Conservation (phyloP, 169 alveolate species). For the Cryptosporidium meleagridis region DNA sequence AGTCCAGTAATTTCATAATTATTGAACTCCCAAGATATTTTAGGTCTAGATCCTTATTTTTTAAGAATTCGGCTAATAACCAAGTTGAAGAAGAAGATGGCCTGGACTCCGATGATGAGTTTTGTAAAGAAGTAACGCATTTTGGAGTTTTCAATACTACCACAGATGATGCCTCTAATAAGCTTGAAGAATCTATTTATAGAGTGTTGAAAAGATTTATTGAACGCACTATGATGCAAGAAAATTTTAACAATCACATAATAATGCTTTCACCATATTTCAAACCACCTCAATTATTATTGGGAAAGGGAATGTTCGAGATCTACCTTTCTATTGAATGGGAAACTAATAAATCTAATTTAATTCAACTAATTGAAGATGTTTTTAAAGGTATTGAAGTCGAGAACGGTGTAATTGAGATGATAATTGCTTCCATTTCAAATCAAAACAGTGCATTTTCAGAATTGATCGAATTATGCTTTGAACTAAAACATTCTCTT, state of each 20-base stretch:
- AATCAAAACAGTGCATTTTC: constrained; percentile 7
- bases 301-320: constrained; percentile 49
- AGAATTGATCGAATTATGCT: constrained; percentile 13
- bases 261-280: constrained; percentile 53
- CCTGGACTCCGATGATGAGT: background rate
- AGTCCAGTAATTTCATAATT: constrained; percentile 5
- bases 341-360: constrained; percentile 18
- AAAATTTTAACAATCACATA: constrained; percentile 9
- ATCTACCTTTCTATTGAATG: constrained; percentile 47
- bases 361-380: constrained; percentile 12
- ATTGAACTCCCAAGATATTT: constrained; percentile 21
- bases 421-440: constrained; percentile 46
- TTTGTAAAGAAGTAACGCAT: background rate
- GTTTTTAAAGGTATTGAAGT: constrained; percentile 1
- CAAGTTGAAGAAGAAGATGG: constrained; percentile 8
- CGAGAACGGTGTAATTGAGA: constrained; percentile 5
- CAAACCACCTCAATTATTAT: constrained; percentile 34
- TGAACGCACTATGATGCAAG: constrained; percentile 44
- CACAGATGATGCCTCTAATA: constrained; percentile 7
- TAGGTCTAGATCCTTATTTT: background rate
- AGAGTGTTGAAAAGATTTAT: constrained; percentile 53
- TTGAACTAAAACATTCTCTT: constrained; percentile 15
- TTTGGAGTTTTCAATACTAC: constrained; percentile 43
- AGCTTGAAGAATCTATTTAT: constrained; percentile 25
- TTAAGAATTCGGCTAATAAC: background rate